Conservation (phyloP, 2,329 filamentous ascomycete genomes). For the Tolypocladium ovalisporum region DNA sequence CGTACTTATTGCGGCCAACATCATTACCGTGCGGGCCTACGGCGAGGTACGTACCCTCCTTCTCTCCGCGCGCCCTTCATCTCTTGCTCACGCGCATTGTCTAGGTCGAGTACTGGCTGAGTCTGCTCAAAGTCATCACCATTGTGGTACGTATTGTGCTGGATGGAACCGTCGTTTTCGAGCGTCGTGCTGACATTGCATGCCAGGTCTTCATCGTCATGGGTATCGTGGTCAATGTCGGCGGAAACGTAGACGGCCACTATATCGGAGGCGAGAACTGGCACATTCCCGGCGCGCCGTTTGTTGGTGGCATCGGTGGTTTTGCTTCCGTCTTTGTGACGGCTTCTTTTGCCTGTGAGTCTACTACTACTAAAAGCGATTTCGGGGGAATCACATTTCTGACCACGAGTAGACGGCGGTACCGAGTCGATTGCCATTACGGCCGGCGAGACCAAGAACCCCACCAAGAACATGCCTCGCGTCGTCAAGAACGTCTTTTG, state of each 20-base stretch:
- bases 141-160: constrained; percentile 27
- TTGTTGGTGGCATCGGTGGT: constrained; percentile 53
- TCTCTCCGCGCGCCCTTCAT: not conserved
- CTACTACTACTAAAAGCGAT: no score
- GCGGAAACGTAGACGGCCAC: constrained; percentile 38
- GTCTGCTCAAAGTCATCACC: constrained; percentile 40
- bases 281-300: constrained; percentile 48
- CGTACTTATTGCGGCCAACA: constrained; percentile 33
- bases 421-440: constrained; percentile 57
- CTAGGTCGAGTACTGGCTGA: constrained; percentile 46
- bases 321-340: constrained; percentile 50
- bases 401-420: constrained; percentile 25
- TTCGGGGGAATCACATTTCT: not conserved
- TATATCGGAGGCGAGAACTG: constrained; percentile 51
- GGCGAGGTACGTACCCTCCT: constrained; percentile 17
- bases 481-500: constrained; percentile 58
- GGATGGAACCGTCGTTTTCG: no score
- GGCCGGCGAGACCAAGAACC: constrained; percentile 54
- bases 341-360: constrained; percentile 41
- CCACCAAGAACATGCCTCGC: constrained; percentile 46
- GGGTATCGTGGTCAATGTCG: constrained; percentile 41
- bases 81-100: not conserved
- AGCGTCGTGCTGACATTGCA: not conserved
- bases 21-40: constrained; percentile 22
- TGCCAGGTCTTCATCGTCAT: constrained; percentile 46